Percentiles rank a stretch among this genome's conserved stretches.
Conservation (phyloP, 1,284 basidiomycete species). For the Veloboletus limbatus region DNA sequence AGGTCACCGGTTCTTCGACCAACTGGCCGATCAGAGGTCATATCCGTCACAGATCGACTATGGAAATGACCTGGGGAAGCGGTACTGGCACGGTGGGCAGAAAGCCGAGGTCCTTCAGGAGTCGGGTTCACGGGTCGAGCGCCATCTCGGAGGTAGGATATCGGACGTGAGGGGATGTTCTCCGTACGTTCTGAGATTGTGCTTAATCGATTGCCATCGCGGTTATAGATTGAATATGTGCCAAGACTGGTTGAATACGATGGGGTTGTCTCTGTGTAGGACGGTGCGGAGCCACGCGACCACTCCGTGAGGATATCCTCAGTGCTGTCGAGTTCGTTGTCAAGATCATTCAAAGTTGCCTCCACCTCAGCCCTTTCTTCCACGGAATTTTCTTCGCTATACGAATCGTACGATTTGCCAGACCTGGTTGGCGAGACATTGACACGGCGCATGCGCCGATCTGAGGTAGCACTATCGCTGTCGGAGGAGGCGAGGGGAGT, state of each 20-base stretch:
- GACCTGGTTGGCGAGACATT: conserved; percentile 41
- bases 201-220: conserved; percentile 45
- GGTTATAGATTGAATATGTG: conserved; percentile 39
- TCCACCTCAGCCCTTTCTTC: conserved; percentile 59
- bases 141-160: conserved; percentile 37
- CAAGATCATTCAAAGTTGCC: conserved; percentile 58
- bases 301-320: conserved; percentile 61
- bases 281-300: conserved; percentile 39
- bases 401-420: conserved; percentile 35
- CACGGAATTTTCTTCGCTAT: conserved; percentile 45
- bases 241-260: conserved; percentile 31
- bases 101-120: conserved; percentile 43
- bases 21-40: conserved; percentile 36
- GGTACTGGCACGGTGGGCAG: conserved; percentile 28
- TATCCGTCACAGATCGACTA: conserved; percentile 26
- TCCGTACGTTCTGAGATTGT: conserved; percentile 62
- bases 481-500: conserved; percentile 38
- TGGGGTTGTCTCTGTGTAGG: conserved; percentile 39
- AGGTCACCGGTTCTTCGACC: conserved; percentile 65
- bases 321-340: conserved; percentile 60
- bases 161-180: conserved; percentile 44
- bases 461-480: conserved; percentile 38
- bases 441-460: conserved; percentile 40
- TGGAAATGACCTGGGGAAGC: conserved; percentile 30
- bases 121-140: conserved; percentile 36